A percentile compares a stretch with the other conserved stretches of the same genome.
Conservation (phyloP, 2,329 filamentous ascomycete species). For the Westerdykella ornata region DNA sequence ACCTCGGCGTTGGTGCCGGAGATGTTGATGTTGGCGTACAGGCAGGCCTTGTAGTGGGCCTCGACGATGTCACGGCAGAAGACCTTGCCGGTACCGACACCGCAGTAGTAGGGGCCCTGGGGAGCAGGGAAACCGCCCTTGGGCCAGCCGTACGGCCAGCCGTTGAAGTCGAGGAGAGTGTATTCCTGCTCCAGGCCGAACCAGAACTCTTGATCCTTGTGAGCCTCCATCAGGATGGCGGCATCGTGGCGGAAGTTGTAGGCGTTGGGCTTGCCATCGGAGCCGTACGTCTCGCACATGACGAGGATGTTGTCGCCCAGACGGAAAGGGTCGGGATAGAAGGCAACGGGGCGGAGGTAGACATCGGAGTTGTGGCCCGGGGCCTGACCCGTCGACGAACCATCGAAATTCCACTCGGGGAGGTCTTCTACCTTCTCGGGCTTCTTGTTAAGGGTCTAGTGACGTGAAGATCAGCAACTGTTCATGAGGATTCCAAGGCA, state of each 20-base stretch:
- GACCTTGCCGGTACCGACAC: conserved; percentile 94
- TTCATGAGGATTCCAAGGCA: neutral
- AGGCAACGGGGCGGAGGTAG: conserved; percentile 84
- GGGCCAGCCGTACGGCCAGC: conserved; percentile 90
- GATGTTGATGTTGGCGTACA: conserved; percentile 87
- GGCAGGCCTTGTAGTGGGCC: conserved; percentile 82
- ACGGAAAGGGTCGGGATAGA: conserved; percentile 90
- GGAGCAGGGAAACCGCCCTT: conserved; percentile 82
- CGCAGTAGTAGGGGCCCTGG: conserved; percentile 95
- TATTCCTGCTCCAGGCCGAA: conserved; percentile 99
- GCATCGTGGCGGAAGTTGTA: conserved; percentile 96
- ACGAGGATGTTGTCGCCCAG: conserved; percentile 87
- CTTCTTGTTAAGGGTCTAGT: conserved; percentile 57
- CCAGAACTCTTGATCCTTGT: conserved; percentile 81
- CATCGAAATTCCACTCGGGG: conserved; percentile 76
- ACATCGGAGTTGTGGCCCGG: conserved; percentile 95
- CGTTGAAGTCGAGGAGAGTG: conserved; percentile 78
- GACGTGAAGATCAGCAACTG: conserved; percentile 15
- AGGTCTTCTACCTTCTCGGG: conserved; percentile 56
- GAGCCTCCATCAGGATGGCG: conserved; percentile 79
- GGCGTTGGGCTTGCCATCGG: conserved; percentile 93
- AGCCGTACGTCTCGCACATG: conserved; percentile 88
- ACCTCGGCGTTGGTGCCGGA: conserved; percentile 99
- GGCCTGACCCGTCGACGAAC: conserved; percentile 86
- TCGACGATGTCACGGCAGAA: conserved; percentile 98